A percentile compares a stretch with the other conserved stretches of the same genome.
Evolutionary conservation across 371 early-diverging fungal genomes (phyloP).

Genomic region (Saksenaea vasiformis): DNA sequence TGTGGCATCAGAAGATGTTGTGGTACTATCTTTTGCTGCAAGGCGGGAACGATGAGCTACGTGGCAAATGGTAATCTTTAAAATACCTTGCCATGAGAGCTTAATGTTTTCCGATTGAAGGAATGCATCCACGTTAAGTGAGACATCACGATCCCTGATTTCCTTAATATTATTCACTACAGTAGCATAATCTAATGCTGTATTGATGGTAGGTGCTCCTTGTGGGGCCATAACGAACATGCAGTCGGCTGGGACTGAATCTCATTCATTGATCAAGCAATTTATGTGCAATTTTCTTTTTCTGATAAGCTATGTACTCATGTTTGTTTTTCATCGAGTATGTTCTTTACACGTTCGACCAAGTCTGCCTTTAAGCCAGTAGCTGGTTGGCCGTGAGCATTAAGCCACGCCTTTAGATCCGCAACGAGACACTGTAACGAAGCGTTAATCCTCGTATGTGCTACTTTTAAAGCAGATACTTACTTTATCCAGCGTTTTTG

Average conservation of each 20-base stretch:
- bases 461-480: not conserved
- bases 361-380: slow-evolving; percentile 52
- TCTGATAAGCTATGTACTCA: not conserved
- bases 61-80: not conserved
- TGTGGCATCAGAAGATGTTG: not conserved
- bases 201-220: not conserved
- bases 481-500: slow-evolving; percentile 10
- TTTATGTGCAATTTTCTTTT: too few relatives aligned
- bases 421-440: slow-evolving; percentile 43
- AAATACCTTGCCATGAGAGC: not conserved
- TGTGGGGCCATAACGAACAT: not conserved
- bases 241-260: too few relatives aligned
- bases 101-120: not conserved
- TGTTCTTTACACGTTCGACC: slow-evolving; percentile 39
- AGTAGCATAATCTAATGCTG: not conserved
- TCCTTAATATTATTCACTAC: not conserved
- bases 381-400: slow-evolving; percentile 33
- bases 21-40: not conserved
- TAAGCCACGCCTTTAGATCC: slow-evolving; percentile 54
- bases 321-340: slow-evolving; percentile 6
- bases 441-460: not conserved
- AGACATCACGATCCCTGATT: not conserved
- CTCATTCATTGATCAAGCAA: too few relatives aligned
- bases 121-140: not conserved
- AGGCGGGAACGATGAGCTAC: not conserved